Evolutionary conservation across 2,329 filamentous ascomycete genomes (phyloP), one percentile per base, ranked within the genome.

Genomic region (Aspergillus oerlinghausenensis): DNA sequence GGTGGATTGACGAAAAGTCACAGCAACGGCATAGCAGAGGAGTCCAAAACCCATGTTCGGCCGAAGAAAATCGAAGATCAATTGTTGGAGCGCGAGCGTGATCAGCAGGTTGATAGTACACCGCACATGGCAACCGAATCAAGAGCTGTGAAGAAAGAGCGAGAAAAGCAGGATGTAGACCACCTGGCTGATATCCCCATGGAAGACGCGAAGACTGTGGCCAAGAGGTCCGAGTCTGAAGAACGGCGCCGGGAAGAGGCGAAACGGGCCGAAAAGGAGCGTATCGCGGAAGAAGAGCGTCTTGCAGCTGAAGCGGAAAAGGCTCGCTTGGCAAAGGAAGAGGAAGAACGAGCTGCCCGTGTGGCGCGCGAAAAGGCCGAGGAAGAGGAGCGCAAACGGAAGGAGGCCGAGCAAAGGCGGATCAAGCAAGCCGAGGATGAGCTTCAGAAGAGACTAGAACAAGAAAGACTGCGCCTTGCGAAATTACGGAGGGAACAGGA

Each of bases 371-470:
- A 77, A 57, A 73, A 73, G 59, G 74, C 74, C 28, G 76, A 76
- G 47, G 75, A 77, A 50, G 73, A 74, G 51, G 75, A 76, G 40
- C 72, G 72, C 58, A 74, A 71, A 56, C 74, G 71, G 53, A 74
- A 74, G 56, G 74, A 74, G 58, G 71, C 75, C 52, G 75, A 77
- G 57, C 73, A 77, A 55, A 69, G 74, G 50, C 75, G 73, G 47
- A 63, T 70, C 48, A 75, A 74, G 58, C 74, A 77, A 63, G 77
- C 75, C 28, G 77, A 79, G 59, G 77, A 79, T 54, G 77, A 80
- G 55, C 75, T 70, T 6, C 73, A 74, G 56, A 76, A 74, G 60
- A 70, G 70, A 9, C 60, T 74, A 25, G 76, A 78, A 58, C 71
- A 75, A 63, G 73, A 78, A 65, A 68, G 73, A 45, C 60, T 71